Percentiles rank a stretch among this genome's conserved stretches.
Evolutionary conservation across 768 basidiomycete species (phyloP).

Genomic region (Macrolepiota fuliginosa): DNA sequence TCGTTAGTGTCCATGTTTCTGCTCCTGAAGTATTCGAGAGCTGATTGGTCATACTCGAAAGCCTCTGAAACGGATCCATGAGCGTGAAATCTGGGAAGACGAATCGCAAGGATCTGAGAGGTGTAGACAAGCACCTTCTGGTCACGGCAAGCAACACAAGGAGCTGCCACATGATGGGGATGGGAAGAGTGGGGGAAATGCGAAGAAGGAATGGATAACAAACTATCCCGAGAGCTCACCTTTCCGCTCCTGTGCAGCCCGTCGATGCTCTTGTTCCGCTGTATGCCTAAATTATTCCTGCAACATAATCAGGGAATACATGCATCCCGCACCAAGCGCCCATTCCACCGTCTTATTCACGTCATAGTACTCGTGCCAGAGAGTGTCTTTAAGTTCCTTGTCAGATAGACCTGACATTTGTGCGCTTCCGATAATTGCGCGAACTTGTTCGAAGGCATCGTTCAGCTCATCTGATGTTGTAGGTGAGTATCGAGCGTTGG

Average conservation of each 20-base stretch:
- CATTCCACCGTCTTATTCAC: constrained; percentile 72
- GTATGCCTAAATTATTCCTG: constrained; percentile 13
- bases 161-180: constrained; percentile 19
- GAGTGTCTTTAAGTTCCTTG: constrained; percentile 66
- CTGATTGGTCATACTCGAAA: constrained; percentile 18
- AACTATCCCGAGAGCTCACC: constrained; percentile 58
- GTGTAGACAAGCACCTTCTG: constrained; percentile 61
- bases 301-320: neutral
- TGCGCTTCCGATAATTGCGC: constrained; percentile 64
- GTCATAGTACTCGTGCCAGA: constrained; percentile 91
- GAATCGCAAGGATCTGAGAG: constrained; percentile 9
- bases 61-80: constrained; percentile 6
- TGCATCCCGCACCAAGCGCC: constrained; percentile 59
- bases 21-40: constrained; percentile 18
- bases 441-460: constrained; percentile 66
- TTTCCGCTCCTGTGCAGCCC: constrained; percentile 71
- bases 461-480: constrained; percentile 58
- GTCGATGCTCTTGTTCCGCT: constrained; percentile 71
- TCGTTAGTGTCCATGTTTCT: constrained; percentile 22
- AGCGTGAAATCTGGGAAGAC: neutral
- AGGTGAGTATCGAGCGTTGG: constrained; percentile 18
- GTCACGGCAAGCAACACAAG: constrained; percentile 32
- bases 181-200: constrained; percentile 26
- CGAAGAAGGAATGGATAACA: constrained; percentile 26
- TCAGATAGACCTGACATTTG: constrained; percentile 69